A percentile compares a stretch with the other conserved stretches of the same genome.
phyloP scores from a whole-genome alignment of 345 rosid genomes.

The Tarenaya hassleriana region DNA sequence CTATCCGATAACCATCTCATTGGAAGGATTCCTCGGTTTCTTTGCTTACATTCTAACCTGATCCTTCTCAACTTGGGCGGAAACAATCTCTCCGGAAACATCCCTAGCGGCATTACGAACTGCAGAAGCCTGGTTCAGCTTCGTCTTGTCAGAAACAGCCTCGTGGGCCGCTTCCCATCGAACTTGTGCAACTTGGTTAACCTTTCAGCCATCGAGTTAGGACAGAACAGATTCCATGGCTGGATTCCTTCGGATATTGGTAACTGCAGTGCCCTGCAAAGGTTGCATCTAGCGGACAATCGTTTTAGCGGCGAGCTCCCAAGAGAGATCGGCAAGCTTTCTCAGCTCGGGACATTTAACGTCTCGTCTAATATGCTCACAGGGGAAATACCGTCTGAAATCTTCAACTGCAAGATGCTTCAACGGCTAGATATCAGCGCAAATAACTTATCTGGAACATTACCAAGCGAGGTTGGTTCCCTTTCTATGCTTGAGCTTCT shows the following conservation, averaged over 20 bases:
- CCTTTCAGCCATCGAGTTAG: constrained; percentile 61
- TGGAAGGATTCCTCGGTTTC: constrained; percentile 60
- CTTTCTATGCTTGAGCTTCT: constrained; percentile 82
- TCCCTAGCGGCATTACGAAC: constrained; percentile 51
- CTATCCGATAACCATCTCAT: constrained; percentile 55
- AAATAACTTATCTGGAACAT: constrained; percentile 49
- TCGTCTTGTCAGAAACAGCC: constrained; percentile 50
- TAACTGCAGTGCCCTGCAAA: constrained; percentile 54
- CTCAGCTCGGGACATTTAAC: constrained; percentile 60
- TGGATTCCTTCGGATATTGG: constrained; percentile 63
- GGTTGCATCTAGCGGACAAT: constrained; percentile 62
- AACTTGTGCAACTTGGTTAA: constrained; percentile 55
- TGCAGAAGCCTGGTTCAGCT: constrained; percentile 66
- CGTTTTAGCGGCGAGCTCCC: constrained; percentile 59
- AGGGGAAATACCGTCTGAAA: constrained; percentile 62
- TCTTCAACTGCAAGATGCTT: constrained; percentile 68
- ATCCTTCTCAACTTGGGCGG: constrained; percentile 57
- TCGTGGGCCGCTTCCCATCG: constrained; percentile 57
- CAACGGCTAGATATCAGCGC: constrained; percentile 78
- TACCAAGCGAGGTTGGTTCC: constrained; percentile 54
- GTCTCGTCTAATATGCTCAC: constrained; percentile 61
- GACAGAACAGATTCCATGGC: constrained; percentile 64
- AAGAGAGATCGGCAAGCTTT: constrained; percentile 60
- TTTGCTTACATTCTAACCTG: constrained; percentile 50
- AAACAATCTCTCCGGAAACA: constrained; percentile 61